Evolutionary conservation across 345 rosid species (phyloP), one percentile per base, ranked within the genome.

Genomic region (Durio zibethinus): DNA sequence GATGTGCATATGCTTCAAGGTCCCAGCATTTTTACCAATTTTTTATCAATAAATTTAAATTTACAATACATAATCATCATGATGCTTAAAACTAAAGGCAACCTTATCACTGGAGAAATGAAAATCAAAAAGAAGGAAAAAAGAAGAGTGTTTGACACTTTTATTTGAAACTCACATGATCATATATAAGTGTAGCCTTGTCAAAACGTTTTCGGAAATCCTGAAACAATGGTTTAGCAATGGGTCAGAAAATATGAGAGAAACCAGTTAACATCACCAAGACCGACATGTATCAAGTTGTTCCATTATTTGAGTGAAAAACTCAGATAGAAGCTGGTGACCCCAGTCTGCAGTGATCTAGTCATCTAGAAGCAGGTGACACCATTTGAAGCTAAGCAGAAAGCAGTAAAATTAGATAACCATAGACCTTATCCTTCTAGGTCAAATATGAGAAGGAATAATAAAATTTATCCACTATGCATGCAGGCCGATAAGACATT

Each of bases 131-230:
- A 50, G 50, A 72, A 23, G 53, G 18, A 35, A 8, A 50, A 67
- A 71, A 11, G 1, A 33, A 68, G 35, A 10, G 29, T 47, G 14
- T 20, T 69, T 57, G 42, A 81, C 40, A 29, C 21, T 15, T 10
- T 27, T 31, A 80, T 68, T 64, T 45, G 65, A 70, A 59, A 43
- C 73, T 57, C 76, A 86, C 97, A 92, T 92, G 97, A 80, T 92
- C 94, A 77, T 90, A 90, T 71, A 78, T 54, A 77, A 88, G 73
- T 75, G 94, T 77, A 75, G 94, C 94, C 81, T 92, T 90, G 82
- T 92, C 97, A 84, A 92, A 92, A 79, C 89, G 87, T 80, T 92
- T 90, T 21, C 97, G 87, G 18, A 91, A 90, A 80, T 92, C 97
- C 97, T 90, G 83, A 79, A 83, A 50, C 62, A 82, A 57, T 59